phyloP scores from a whole-genome alignment of 495 filamentous ascomycete genomes.

The Aspergillus conjunctus region DNA sequence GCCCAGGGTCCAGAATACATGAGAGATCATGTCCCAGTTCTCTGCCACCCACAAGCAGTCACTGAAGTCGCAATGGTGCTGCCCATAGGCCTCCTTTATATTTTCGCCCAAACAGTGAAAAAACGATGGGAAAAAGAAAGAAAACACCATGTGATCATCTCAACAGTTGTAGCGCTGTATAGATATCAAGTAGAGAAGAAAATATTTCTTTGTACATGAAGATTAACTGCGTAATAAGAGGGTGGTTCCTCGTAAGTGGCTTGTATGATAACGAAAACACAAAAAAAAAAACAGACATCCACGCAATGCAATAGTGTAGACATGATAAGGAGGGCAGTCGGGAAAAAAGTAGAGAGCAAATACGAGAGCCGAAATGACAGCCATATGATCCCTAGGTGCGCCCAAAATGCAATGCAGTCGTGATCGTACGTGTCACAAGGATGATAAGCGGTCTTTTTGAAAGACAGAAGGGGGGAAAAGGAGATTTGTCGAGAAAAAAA shows the following conservation, averaged over 20 bases:
- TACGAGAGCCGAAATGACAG: slow-evolving; percentile 36
- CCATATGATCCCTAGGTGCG: slow-evolving; percentile 43
- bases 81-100: slow-evolving; percentile 17
- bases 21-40: slow-evolving; percentile 5
- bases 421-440: slow-evolving; percentile 48
- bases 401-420: slow-evolving; percentile 53
- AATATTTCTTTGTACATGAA: slow-evolving; percentile 44
- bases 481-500: slow-evolving; percentile 19
- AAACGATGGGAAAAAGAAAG: slow-evolving; percentile 21
- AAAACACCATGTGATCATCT: slow-evolving; percentile 22
- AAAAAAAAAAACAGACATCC: slow-evolving; percentile 30
- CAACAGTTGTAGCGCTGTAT: slow-evolving; percentile 23
- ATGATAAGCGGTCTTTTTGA: slow-evolving; percentile 30
- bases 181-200: slow-evolving; percentile 23
- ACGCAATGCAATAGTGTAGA: slow-evolving; percentile 30
- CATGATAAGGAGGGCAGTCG: slow-evolving; percentile 3
- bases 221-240: slow-evolving; percentile 37
- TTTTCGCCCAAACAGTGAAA: slow-evolving; percentile 14
- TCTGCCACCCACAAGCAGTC: slow-evolving; percentile 12
- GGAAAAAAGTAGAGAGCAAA: slow-evolving; percentile 29
- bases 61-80: slow-evolving; percentile 18
- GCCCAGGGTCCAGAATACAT: slow-evolving; percentile 4
- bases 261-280: slow-evolving; percentile 18
- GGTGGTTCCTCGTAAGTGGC: slow-evolving; percentile 11
- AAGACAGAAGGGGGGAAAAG: slow-evolving; percentile 19